Base-by-base conservation (phyloP, 2,329 filamentous ascomycete genomes). In the Ophiostoma ulmi region DNA sequence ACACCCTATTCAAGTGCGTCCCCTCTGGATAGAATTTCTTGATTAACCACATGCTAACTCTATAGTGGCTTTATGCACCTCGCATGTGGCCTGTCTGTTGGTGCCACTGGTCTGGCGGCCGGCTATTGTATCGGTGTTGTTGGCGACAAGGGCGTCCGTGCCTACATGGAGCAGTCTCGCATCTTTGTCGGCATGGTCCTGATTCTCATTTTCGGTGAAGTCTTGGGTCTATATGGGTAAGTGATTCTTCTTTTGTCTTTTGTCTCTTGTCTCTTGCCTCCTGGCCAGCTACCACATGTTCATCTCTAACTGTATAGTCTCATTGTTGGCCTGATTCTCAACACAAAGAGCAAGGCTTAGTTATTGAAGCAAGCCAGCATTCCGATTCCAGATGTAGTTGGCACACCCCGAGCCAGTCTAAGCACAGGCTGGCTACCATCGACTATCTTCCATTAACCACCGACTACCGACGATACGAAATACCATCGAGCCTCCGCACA, bases 101-200 rank as follows among this genome's bases (percentile, higher is more conserved):
- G 95, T 71, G 86, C 98, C 77, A 93, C 94, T 4, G 95, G 95
- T 76, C 86, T 98, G 69, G 94, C 95, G 41, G 95, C 95, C 72
- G 95, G 95, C 70, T 99, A 98, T 82, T 92, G 93, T 72, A 99
- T 99, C 80, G 95, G 95, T 70, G 88, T 97, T 73, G 94, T 99
- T 31, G 95, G 95, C 75, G 96, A 99, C 82, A 90, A 90, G 81
- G 94, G 95, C 73, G 94, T 98, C 69, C 89, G 95, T 76, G 90
- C 93, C 71, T 98, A 96, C 83, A 97, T 99, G 93, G 88, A 93
- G 77, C 95, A 99, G 81, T 96, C 92, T 68, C 88, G 94, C 74
- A 91, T 99, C 75, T 99, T 97, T 76, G 95, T 99, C 68, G 95
- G 95, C 80, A 98, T 98, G 95, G 94, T 99, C 66, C 83, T 99